Base-by-base conservation (phyloP, 805 yeast genomes). In the Wickerhamomyces ciferrii region DNA sequence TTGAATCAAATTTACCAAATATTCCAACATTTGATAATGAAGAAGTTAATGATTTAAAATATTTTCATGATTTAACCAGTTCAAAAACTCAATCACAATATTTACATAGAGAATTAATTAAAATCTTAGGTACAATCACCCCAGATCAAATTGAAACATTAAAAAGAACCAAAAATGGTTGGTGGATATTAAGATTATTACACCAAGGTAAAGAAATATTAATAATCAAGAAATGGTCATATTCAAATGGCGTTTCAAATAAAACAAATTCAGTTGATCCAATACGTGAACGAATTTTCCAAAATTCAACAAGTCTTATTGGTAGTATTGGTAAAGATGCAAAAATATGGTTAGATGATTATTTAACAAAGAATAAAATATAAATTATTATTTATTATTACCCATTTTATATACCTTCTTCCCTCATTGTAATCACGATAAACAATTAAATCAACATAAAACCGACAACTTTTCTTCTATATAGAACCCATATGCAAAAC, bases 321-420 rank as follows among this genome's bases (percentile, higher is more conserved):
- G 54, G 44, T 23, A 49, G 51, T 10, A 51, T 58, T 25, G 62
- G 62, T 0, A 43, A 24, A 10, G 61, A 58, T 19, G 61, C 58
- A 0, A 50, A 52, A 27, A 37, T 44, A 20, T 58, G 60, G 59
- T 34, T 56, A 5, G 53, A 48, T 15, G 47, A 45, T 6, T 56
- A 51, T 27, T 19, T 53, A 24, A 43, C 25, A 20, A 37, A 37
- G 39, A 21, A 37, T 20, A 20, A 37, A 13, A 37, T 20, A 37
- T 9, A 13, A 29, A 23, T 8, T 5, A 15, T 18, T 24, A 39
- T 39, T 8, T 20, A 24, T 39, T 10, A 24, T 5, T 19, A 35
- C 11, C 9, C 23, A 5, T 10, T 10, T 24, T 24, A 24, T 24
- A 24, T 24, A 24, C 10, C 6, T 24, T 7, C 6, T 7, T 24